phyloP scores from a whole-genome alignment of 345 rosid genomes.

The Bruguiera parviflora region DNA sequence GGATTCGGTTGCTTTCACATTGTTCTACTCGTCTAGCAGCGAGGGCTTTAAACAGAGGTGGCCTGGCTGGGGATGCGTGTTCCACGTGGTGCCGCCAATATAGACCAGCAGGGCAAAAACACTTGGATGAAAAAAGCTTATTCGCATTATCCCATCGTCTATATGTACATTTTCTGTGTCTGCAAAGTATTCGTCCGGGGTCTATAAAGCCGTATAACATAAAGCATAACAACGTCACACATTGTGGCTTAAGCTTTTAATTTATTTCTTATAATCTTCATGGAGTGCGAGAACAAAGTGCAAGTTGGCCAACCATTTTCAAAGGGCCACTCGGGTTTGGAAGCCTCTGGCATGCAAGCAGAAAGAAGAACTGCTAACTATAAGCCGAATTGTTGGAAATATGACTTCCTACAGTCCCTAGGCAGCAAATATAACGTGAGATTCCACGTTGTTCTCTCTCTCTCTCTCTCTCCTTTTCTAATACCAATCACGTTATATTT shows the following conservation, averaged over 20 bases:
- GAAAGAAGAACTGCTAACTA: slow-evolving; percentile 44
- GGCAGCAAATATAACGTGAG: slow-evolving; percentile 31
- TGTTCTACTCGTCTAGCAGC: too few relatives aligned
- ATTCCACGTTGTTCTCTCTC: not conserved
- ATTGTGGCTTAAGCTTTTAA: too few relatives aligned
- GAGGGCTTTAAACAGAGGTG: too few relatives aligned
- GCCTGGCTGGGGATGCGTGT: too few relatives aligned
- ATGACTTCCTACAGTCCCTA: slow-evolving; percentile 41
- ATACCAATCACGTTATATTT: too few relatives aligned
- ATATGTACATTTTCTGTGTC: not conserved
- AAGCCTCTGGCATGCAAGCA: not conserved
- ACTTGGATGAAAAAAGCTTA: too few relatives aligned
- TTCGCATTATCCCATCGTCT: not conserved
- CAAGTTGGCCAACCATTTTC: not conserved
- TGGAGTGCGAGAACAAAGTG: not conserved
- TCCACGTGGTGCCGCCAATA: too few relatives aligned
- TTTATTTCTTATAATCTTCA: not conserved
- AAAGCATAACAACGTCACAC: too few relatives aligned
- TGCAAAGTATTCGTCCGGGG: not conserved
- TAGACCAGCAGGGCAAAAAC: too few relatives aligned
- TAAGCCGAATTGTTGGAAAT: slow-evolving; percentile 49
- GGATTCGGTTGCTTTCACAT: too few relatives aligned
- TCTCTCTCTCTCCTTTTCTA: too few relatives aligned
- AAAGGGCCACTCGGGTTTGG: not conserved
- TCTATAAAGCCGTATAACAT: not conserved